These are phyloP conservation scores for Favolaschia claudopus DNA, from an alignment of 768 basidiomycete species.

Conservation along the genomic window DNA sequence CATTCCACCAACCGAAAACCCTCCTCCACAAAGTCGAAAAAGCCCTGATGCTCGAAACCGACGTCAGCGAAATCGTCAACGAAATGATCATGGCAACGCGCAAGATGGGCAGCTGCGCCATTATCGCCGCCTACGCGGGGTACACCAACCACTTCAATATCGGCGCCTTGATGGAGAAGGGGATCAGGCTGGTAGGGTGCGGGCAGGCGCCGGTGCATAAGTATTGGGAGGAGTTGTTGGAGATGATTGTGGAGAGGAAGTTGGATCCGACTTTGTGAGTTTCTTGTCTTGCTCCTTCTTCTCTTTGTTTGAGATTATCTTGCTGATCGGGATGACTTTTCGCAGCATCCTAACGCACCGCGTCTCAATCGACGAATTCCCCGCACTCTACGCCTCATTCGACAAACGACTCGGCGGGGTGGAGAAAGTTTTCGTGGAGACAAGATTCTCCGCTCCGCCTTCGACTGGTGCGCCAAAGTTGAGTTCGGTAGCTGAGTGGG, in stretches of 20 bases:
- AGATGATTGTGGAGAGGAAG: constrained; percentile 68
- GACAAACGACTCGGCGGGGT: constrained; percentile 64
- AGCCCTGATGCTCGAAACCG: constrained; percentile 77
- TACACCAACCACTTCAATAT: constrained; percentile 74
- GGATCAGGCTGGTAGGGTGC: constrained; percentile 73
- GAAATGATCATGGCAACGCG: constrained; percentile 55
- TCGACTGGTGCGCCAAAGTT: constrained; percentile 57
- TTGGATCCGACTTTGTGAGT: constrained; percentile 70
- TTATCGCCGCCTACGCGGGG: constrained; percentile 75
- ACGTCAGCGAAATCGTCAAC: constrained; percentile 68
- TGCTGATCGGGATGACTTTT: not conserved
- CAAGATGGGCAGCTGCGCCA: constrained; percentile 66
- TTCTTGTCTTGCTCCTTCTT: not conserved
- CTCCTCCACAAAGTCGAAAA: constrained; percentile 73
- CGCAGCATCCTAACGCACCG: constrained; percentile 62
- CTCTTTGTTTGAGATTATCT: not conserved
- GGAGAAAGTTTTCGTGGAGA: constrained; percentile 80
- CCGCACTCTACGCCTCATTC: constrained; percentile 69
- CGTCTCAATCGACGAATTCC: constrained; percentile 71
- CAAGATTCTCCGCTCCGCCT: constrained; percentile 56
- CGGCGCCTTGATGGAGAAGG: constrained; percentile 82
- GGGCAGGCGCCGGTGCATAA: constrained; percentile 79
- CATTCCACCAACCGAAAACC: constrained; percentile 77
- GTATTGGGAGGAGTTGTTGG: constrained; percentile 77
- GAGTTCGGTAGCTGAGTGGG: constrained; percentile 62